phyloP scores from a whole-genome alignment of 1,139 yeast genomes.

The Hyphopichia fennica region DNA sequence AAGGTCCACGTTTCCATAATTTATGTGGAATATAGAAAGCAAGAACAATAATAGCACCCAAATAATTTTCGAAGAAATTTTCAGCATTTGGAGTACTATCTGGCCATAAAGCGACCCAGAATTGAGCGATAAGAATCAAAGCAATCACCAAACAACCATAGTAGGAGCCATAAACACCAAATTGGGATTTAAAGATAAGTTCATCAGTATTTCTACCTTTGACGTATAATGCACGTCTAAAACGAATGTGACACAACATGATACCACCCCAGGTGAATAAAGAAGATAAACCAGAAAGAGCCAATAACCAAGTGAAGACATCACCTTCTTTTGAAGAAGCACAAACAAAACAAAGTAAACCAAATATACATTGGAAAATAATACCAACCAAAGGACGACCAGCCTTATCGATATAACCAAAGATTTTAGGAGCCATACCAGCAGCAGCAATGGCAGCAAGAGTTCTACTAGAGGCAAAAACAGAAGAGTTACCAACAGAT shows the following conservation, averaged over 20 bases:
- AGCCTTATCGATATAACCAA: conserved; percentile 23
- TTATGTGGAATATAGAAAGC: conserved; percentile 26
- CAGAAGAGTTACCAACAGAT: conserved; percentile 35
- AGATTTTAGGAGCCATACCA: conserved; percentile 33
- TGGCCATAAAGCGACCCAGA: conserved; percentile 27
- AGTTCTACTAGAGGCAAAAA: conserved; percentile 33
- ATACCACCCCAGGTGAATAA: conserved; percentile 35
- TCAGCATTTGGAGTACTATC: conserved; percentile 16
- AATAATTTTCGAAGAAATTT: conserved; percentile 22
- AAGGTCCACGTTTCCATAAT: conserved; percentile 19
- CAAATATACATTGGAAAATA: conserved; percentile 24
- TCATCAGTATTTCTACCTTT: conserved; percentile 28
- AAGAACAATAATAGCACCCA: conserved; percentile 24
- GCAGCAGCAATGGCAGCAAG: conserved; percentile 30
- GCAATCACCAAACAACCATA: conserved; percentile 21
- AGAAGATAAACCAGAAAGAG: conserved; percentile 37
- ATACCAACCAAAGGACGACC: conserved; percentile 34
- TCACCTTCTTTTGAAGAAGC: conserved; percentile 25
- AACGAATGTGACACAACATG: conserved; percentile 24
- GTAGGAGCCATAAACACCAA: conserved; percentile 25
- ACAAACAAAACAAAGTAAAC: conserved; percentile 26
- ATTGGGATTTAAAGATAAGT: conserved; percentile 23
- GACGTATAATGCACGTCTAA: conserved; percentile 28
- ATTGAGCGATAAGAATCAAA: conserved; percentile 28
- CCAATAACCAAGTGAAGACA: conserved; percentile 37